A percentile compares a stretch with the other conserved stretches of the same genome.
phyloP scores from a whole-genome alignment of 768 basidiomycete species.

The Mycena belliarum region DNA sequence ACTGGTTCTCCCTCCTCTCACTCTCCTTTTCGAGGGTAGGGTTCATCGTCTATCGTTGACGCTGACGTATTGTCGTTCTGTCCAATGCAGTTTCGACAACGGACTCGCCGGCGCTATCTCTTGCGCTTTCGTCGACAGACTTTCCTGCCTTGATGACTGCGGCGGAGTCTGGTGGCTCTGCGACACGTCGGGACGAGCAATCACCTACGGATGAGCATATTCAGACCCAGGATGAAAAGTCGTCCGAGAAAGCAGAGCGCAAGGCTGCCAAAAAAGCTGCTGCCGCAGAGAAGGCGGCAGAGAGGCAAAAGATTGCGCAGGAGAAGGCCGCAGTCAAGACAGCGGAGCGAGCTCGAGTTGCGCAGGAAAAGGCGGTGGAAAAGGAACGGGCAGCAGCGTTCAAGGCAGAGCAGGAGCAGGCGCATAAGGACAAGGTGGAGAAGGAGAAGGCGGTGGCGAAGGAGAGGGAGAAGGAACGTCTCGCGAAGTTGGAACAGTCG shows the following conservation, averaged over 20 bases:
- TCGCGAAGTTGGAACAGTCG: constrained; percentile 38
- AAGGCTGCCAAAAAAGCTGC: constrained; percentile 68
- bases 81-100: constrained; percentile 41
- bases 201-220: constrained; percentile 33
- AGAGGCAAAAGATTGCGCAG: constrained; percentile 55
- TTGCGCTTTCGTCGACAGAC: constrained; percentile 65
- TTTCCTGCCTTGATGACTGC: constrained; percentile 65
- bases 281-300: constrained; percentile 61
- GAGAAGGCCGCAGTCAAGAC: constrained; percentile 59
- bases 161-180: constrained; percentile 32
- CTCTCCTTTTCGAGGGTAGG: constrained; percentile 37
- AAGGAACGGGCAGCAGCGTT: constrained; percentile 33
- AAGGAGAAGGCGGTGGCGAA: constrained; percentile 42
- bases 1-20: constrained; percentile 46
- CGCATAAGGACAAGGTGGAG: constrained; percentile 35
- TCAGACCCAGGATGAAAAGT: constrained; percentile 37
- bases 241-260: constrained; percentile 57
- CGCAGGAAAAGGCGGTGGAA: constrained; percentile 52
- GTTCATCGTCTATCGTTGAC: constrained; percentile 53
- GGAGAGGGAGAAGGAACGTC: constrained; percentile 37
- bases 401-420: constrained; percentile 36
- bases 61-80: constrained; percentile 45
- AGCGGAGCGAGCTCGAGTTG: constrained; percentile 54
- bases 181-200: constrained; percentile 28
- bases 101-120: constrained; percentile 51